phyloP scores from a whole-genome alignment of 176 grass and related monocot species.

The Dactylis glomerata region DNA sequence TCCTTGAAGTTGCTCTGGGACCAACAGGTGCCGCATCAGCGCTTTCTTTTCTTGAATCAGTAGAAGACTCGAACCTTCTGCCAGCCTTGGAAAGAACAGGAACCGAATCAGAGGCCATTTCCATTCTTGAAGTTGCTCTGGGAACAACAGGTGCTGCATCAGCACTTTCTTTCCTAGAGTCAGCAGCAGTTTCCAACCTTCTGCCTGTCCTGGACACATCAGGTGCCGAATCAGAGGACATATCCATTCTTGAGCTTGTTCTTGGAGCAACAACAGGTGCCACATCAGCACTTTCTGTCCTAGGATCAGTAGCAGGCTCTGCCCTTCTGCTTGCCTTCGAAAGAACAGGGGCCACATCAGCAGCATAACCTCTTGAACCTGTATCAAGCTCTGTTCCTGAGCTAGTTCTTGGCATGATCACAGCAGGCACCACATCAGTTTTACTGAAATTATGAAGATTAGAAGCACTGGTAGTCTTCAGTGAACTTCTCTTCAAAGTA shows the following conservation, averaged over 20 bases:
- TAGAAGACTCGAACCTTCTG: constrained; percentile 43
- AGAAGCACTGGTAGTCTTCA: constrained; percentile 52
- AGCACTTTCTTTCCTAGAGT: constrained; percentile 67
- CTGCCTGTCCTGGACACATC: constrained; percentile 49
- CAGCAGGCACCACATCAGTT: constrained; percentile 51
- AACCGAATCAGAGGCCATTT: constrained; percentile 51
- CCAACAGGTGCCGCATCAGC: constrained; percentile 53
- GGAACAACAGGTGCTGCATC: constrained; percentile 54
- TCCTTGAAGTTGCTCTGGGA: constrained; percentile 62
- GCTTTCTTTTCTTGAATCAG: constrained; percentile 60
- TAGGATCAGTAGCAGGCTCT: constrained; percentile 45
- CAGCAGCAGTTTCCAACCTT: constrained; percentile 44
- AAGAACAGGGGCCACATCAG: constrained; percentile 45
- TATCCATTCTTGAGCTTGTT: constrained; percentile 63
- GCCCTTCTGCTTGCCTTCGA: constrained; percentile 44
- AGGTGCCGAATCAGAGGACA: constrained; percentile 48
- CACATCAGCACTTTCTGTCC: constrained; percentile 56
- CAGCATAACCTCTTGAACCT: constrained; percentile 59
- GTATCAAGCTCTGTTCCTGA: constrained; percentile 57
- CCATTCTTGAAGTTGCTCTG: constrained; percentile 58
- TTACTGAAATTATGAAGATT: constrained; percentile 63
- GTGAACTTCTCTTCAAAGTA: constrained; percentile 68
- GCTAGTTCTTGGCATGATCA: constrained; percentile 85
- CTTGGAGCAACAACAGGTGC: constrained; percentile 45
- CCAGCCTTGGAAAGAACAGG: constrained; percentile 42